Evolutionary conservation across 2,329 filamentous ascomycete genomes (phyloP).

Genomic region (Coccinonectria pachysandricola): DNA sequence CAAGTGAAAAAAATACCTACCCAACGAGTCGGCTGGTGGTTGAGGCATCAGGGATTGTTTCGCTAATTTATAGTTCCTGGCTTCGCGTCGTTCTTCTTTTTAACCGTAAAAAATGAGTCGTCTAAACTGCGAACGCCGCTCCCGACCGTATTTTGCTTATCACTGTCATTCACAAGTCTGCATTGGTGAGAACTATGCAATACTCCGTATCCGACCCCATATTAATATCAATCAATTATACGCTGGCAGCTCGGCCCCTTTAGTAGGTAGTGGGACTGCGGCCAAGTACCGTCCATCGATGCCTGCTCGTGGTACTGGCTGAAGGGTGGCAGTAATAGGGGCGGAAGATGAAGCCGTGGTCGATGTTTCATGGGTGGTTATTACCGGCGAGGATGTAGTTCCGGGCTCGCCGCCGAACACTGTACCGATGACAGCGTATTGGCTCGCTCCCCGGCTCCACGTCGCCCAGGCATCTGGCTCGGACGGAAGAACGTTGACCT

Average conservation of each 20-base stretch:
- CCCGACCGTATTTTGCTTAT: too few relatives aligned
- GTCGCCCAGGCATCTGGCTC: slow-evolving; percentile 13
- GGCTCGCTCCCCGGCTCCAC: slow-evolving; percentile 8
- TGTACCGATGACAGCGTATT: slow-evolving; percentile 10
- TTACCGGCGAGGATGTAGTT: slow-evolving; percentile 1
- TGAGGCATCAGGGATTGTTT: too few relatives aligned
- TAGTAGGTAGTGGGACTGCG: slow-evolving; percentile 2
- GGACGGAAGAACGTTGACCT: slow-evolving; percentile 13
- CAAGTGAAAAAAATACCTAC: too few relatives aligned
- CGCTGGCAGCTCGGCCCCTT: slow-evolving; percentile 8
- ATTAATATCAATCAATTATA: too few relatives aligned
- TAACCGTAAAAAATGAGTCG: too few relatives aligned
- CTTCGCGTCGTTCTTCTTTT: too few relatives aligned
- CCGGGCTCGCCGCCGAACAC: slow-evolving; percentile 4
- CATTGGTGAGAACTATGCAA: too few relatives aligned
- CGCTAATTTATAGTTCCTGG: too few relatives aligned
- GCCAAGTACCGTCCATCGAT: slow-evolving; percentile 3
- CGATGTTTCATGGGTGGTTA: background rate
- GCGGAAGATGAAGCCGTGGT: slow-evolving; percentile 1
- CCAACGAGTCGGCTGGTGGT: too few relatives aligned
- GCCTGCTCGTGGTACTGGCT: background rate
- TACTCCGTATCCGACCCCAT: too few relatives aligned
- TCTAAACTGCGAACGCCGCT: too few relatives aligned
- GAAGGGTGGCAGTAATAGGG: background rate
- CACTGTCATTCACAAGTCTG: too few relatives aligned